Evolutionary conservation across 108 stramenopile species (phyloP), one percentile per base, ranked within the genome.

Genomic region (Discostella stelligeroides): DNA sequence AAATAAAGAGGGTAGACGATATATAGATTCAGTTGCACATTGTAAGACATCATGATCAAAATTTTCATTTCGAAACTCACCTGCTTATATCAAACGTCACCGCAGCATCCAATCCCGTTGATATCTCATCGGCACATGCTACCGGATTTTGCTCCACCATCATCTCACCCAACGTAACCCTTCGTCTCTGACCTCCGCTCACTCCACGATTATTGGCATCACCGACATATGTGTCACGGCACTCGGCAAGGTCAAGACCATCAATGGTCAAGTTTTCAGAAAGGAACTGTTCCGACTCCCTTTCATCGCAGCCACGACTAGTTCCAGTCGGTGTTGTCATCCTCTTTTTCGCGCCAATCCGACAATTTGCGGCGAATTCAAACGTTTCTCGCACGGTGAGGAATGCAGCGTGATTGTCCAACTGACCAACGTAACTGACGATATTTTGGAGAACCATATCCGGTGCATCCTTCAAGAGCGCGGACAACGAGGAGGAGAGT

Each of bases 81-180:
- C 64, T 50, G 23, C 72, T 63, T 67, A 91, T 88, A 58, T 91
- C 87, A 63, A 80, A 83, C 2, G 94, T 90, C 9, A 87, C 84
- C 0, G 85, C 68, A 11, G 92, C 84, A 83, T 95, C 93, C 66
- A 96, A 73, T 15, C 93, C 96, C 17, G 90, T 89, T 7, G 89
- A 89, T 23, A 92, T 94, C 77, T 95, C 93, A 85, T 97, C 96
- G 7, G 90, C 85, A 69, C 91, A 87, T 1, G 93, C 70, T 8
- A 93, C 75, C 14, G 86, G 81, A 46, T 81, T 80, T 39, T 76
- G 81, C 10, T 67, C 72, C 47, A 82, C 63, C 64, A 92, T 73
- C 87, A 97, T 93, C 82, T 94, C 96, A 14, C 88, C 96, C 17
- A 95, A 83, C 12, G 91, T 92, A 23, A 92, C 91, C 29, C 90